Evolutionary conservation across 2,329 filamentous ascomycete genomes (phyloP), one percentile per base, ranked within the genome.

Genomic region (Zymoseptoria tritici): DNA sequence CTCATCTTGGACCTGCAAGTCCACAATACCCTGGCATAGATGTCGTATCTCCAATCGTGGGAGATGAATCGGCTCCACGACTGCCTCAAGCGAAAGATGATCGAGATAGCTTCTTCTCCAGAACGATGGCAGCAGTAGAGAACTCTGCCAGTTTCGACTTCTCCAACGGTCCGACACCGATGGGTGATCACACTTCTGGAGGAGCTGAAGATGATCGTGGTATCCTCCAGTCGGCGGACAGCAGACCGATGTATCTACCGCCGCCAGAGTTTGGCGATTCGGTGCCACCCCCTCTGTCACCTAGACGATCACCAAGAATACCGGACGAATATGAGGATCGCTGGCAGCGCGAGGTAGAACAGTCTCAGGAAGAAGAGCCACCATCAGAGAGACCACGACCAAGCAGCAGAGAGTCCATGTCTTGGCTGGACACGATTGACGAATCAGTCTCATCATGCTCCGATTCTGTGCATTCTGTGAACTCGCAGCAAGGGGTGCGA

Each of bases 371-470:
- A 24, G 56, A 53, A 9, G 21, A 52, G 22, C 36, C 21, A 21
- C 36, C 55, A 16, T 52, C 46, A 5, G 53, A 55, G 4, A 54
- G 65, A 54, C 54, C 49, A 42, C 62, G 61, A 31, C 60, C 56
- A 21, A 61, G 64, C 52, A 67, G 63, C 55, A 66, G 66, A 53
- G 67, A 68, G 49, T 68, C 71, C 2, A 67, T 66, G 3, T 72
- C 72, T 13, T 75, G 73, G 73, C 58, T 75, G 61, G 85, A 84
- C 22, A 81, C 83, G 9, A 93, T 90, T 69, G 86, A 88, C 62
- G 90, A 91, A 71, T 90, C 89, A 4, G 91, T 89, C 68, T 96
- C 91, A 21, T 96, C 92, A 0, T 77, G 73, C 62, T 81, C 83
- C 2, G 90, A 90, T 1, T 96, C 92, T 0, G 81, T 91, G 1